Evolutionary conservation across 805 yeast genomes (phyloP), one percentile per base, ranked within the genome.

Genomic region (Candida chauliodis): DNA sequence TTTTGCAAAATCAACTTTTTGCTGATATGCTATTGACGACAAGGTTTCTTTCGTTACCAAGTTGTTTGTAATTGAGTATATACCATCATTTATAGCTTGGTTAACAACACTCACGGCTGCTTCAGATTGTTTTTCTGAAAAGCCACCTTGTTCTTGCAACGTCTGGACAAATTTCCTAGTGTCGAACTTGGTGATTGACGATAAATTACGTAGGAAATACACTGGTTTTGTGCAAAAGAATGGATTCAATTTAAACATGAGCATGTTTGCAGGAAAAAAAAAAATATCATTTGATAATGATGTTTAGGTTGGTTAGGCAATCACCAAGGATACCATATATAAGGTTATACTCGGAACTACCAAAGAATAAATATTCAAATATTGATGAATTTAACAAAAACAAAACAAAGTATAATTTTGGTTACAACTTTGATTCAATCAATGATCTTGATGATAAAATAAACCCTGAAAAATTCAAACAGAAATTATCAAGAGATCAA

Each of bases 1-100:
- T 55, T 91, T 91, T 26, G 96, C 93, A 71, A 93, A 91, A 56
- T 93, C 98, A 22, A 93, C 97, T 51, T 91, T 87, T 53, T 93
- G 98, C 57, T 91, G 96, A 59, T 93, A 93, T 3, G 96, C 84
- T 54, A 89, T 76, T 48, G 89, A 80, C 21, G 86, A 79, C 31
- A 91, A 72, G 30, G 82, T 79, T 50, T 89, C 96, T 50, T 88
- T 82, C 18, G 89, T 78, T n/a, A 91, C 95, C 40, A 91, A 64
- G 52, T 84, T 84, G 26, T 81, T 71, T 8, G 90, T 79, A 18
- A 88, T 80, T 40, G 83, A 78, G 16, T 75, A 73, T 21, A 89
- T 79, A 4, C 96, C 93, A 46, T 87, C 93, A 50, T 81, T 80
- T 20, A 91, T 75, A 0, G 95, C 88, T 32, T 74, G 70, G 27